phyloP scores from a whole-genome alignment of 2,329 filamentous ascomycete species.

The Emericellopsis cladophorae region DNA sequence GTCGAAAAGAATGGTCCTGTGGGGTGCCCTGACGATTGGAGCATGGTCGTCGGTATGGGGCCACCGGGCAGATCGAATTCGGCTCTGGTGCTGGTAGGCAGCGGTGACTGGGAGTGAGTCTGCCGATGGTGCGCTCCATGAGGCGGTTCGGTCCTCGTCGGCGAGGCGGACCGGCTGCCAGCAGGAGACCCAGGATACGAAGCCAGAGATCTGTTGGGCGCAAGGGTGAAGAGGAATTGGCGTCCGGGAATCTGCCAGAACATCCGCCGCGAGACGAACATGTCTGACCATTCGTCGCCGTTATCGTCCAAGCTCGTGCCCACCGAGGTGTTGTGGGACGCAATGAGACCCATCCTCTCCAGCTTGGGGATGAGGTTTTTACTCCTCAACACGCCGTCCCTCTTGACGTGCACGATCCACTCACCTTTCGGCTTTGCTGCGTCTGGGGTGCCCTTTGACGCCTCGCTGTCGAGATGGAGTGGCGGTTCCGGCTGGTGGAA shows the following conservation, averaged over 20 bases:
- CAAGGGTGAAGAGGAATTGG: slow-evolving; percentile 77
- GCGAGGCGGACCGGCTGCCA: slow-evolving; percentile 41
- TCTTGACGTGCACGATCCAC: slow-evolving; percentile 74
- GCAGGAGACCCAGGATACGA: slow-evolving; percentile 37
- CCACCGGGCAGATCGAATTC: slow-evolving; percentile 25
- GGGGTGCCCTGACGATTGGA: slow-evolving; percentile 23
- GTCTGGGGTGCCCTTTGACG: slow-evolving; percentile 52
- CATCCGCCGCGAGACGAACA: slow-evolving; percentile 68
- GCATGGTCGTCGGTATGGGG: slow-evolving; percentile 10
- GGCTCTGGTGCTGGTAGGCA: slow-evolving; percentile 6
- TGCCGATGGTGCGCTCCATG: slow-evolving; percentile 9
- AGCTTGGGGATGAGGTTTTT: slow-evolving; percentile 78
- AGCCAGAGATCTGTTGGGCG: slow-evolving; percentile 33
- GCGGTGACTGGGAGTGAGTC: slow-evolving; percentile 12
- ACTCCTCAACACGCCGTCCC: slow-evolving; percentile 79
- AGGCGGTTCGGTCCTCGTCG: slow-evolving; percentile 21
- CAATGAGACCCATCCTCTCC: slow-evolving; percentile 82
- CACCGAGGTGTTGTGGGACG: slow-evolving; percentile 62
- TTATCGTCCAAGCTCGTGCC: slow-evolving; percentile 50
- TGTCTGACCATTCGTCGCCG: slow-evolving; percentile 56
- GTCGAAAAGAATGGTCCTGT: slow-evolving; percentile 66
- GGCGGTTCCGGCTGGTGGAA: slow-evolving; percentile 76
- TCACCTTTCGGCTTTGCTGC: slow-evolving; percentile 67
- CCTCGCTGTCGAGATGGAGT: slow-evolving; percentile 46
- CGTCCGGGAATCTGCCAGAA: slow-evolving; percentile 91